These are phyloP conservation scores for Davidsoniella virescens DNA, from an alignment of 2,329 filamentous ascomycete species.

Conservation along the genomic window DNA sequence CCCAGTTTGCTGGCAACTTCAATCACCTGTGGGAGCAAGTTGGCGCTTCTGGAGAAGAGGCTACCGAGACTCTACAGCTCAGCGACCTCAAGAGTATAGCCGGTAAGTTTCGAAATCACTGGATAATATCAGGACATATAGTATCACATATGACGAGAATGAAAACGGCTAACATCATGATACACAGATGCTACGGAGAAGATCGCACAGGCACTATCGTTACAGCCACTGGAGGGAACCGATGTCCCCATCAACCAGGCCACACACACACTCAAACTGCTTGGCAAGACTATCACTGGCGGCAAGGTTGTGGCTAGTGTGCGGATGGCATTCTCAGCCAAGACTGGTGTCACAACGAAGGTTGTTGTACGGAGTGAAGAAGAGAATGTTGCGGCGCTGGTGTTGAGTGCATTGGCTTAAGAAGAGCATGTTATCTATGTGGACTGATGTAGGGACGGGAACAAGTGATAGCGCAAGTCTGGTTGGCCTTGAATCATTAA, in stretches of 20 bases:
- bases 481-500: neutral
- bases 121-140: neutral
- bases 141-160: too few species aligned
- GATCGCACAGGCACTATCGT: slow-evolving; percentile 67
- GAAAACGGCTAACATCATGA: slow-evolving; percentile 16
- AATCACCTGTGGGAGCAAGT: slow-evolving; percentile 91
- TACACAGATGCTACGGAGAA: slow-evolving; percentile 74
- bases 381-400: slow-evolving; percentile 69
- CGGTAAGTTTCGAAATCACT: slow-evolving; percentile 40
- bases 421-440: neutral
- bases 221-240: slow-evolving; percentile 87
- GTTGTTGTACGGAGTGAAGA: slow-evolving; percentile 86
- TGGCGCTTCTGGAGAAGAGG: slow-evolving; percentile 74
- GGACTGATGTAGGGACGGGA: neutral
- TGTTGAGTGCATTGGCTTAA: slow-evolving; percentile 71
- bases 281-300: slow-evolving; percentile 86
- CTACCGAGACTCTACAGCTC: slow-evolving; percentile 79
- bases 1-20: slow-evolving; percentile 87
- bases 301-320: slow-evolving; percentile 77
- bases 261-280: slow-evolving; percentile 86
- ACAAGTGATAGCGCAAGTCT: neutral
- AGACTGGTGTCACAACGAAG: slow-evolving; percentile 90
- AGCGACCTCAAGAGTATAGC: slow-evolving; percentile 80
- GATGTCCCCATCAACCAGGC: slow-evolving; percentile 78
- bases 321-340: slow-evolving; percentile 85